These are phyloP conservation scores for Odonthalia washingtoniensis DNA, from an alignment of 31 red algal genomes.

Conservation along the genomic window DNA sequence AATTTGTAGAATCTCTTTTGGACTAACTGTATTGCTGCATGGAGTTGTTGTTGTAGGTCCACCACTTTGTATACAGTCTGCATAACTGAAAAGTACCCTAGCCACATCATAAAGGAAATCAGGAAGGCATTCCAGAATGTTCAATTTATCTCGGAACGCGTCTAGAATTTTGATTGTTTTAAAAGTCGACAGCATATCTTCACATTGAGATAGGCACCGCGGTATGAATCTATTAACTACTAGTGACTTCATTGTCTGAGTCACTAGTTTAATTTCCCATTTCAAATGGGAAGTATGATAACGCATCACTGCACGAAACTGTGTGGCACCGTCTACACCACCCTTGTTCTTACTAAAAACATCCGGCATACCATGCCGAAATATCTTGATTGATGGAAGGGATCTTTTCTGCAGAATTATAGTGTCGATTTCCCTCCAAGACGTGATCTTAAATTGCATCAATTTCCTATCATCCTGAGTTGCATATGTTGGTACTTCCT, in stretches of 20 bases:
- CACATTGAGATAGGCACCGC: too few relatives aligned
- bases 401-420: not conserved
- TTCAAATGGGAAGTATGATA: slow-evolving; percentile 3
- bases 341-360: not conserved
- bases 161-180: too few relatives aligned
- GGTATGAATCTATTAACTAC: not conserved
- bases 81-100: too few relatives aligned
- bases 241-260: not conserved
- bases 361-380: not conserved
- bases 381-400: not conserved
- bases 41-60: too few relatives aligned
- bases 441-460: not conserved
- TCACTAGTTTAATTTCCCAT: slow-evolving; percentile 10
- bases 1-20: too few relatives aligned
- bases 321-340: not conserved
- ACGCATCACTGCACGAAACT: not conserved
- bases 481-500: not conserved
- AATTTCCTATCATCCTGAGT: not conserved
- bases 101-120: too few relatives aligned
- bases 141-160: too few relatives aligned
- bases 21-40: too few relatives aligned
- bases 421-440: not conserved
- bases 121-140: too few relatives aligned
- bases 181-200: too few relatives aligned
- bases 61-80: too few relatives aligned